Base-by-base conservation (phyloP, 2,329 filamentous ascomycete species). In the Epicoccum sorghinum region DNA sequence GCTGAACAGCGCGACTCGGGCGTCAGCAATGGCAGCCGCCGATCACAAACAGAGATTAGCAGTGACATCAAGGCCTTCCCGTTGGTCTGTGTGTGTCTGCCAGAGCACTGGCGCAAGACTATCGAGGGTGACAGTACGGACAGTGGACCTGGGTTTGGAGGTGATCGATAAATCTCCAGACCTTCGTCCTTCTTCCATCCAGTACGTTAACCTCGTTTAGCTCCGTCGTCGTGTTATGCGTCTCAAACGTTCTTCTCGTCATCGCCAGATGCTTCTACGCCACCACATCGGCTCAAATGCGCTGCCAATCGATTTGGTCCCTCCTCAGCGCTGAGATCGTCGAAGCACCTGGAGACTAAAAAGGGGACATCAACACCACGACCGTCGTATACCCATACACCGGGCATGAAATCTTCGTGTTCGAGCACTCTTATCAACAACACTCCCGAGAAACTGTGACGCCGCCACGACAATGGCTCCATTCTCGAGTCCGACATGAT, bases 1-100 rank as follows among this genome's bases (percentile, higher is more conserved):
- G 87, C 90, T 67, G 80, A 86, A 30, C 92, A 96, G 70, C 86
- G 95, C 58, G 95, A 99, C 76, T 98, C 93, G 67, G 95, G 95
- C 52, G 90, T 98, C 38, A 97, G 91, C 40, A 89, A 91, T 75
- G 88, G 89, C 14, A 89, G 90, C 46, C 60, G 67, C 48, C 57
- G 65, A 60, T 70, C 66, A 37, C 65, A 55, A 13, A 60, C 63
- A 59, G 67, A 72, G 49, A 59, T 70, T 63, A 65, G 83, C 52
- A 91, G 91, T 55, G 93, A 98, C 73, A 95, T 98, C 79, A 98
- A 98, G 76, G 95, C 95, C 29, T 98, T 98, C 82, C 95, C 95
- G 39, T 82, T 99, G 59, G 93, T 99, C 44, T 99, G 93, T 71
- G 91, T 98, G 37, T 98, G 95, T 75, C 80, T 96, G 29, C 95